Percentiles rank a stretch among this genome's conserved stretches.
phyloP scores from a whole-genome alignment of 2,329 filamentous ascomycete species.

The Colletotrichum horii region DNA sequence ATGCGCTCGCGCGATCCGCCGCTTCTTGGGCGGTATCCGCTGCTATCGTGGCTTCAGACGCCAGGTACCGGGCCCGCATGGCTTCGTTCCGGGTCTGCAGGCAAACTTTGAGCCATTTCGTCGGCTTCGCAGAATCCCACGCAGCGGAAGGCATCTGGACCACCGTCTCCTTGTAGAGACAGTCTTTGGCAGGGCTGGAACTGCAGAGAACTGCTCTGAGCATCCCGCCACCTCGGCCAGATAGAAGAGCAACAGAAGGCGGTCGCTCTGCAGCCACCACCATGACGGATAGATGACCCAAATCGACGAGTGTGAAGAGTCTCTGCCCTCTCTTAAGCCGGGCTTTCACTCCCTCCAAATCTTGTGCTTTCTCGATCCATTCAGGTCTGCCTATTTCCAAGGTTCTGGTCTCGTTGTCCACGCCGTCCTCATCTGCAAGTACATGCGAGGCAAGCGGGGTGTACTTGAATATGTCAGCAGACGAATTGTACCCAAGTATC shows the following conservation, averaged over 20 bases:
- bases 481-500: not conserved
- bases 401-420: not conserved
- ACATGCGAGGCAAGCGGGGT: not conserved
- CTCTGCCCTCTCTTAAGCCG: not conserved
- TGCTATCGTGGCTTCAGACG: fast-evolving
- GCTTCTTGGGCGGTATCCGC: not conserved
- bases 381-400: not conserved
- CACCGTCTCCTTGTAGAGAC: not conserved
- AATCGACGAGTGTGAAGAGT: not conserved
- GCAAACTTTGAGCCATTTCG: not conserved
- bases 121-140: not conserved
- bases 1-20: not conserved
- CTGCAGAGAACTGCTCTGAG: not conserved
- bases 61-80: not conserved
- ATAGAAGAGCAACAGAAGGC: not conserved
- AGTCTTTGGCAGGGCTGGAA: not conserved
- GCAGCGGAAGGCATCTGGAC: not conserved
- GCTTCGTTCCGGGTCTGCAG: not conserved
- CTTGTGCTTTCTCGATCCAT: not conserved
- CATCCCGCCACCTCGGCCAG: not conserved
- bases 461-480: not conserved
- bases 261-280: not conserved
- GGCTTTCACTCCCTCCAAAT: not conserved
- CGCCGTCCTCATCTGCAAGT: not conserved
- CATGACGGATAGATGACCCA: not conserved